Conservation (phyloP, 2,329 filamentous ascomycete genomes). For the Teratosphaeria gauchensis region DNA sequence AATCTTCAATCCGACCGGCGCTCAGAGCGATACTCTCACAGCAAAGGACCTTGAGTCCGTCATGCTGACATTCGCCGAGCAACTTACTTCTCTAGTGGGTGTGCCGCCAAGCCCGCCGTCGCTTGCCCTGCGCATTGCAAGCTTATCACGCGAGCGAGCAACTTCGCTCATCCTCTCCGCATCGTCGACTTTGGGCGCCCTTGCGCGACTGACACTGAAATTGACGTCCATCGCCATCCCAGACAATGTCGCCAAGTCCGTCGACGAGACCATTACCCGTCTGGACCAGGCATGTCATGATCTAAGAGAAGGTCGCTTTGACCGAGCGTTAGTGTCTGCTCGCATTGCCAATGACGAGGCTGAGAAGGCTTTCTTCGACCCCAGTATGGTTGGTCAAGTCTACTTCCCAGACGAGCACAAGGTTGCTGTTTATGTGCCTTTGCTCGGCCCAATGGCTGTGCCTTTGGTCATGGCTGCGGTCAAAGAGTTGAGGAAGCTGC, state of each 20-base stretch:
- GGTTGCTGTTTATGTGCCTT: constrained; percentile 85
- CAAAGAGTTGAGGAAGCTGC: constrained; percentile 56
- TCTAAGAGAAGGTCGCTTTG: constrained; percentile 52
- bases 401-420: constrained; percentile 99
- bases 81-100: constrained; percentile 79
- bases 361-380: constrained; percentile 93
- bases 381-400: constrained; percentile 96
- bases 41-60: constrained; percentile 62
- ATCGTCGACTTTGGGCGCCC: constrained; percentile 84
- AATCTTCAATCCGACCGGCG: constrained; percentile 50
- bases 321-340: constrained; percentile 65
- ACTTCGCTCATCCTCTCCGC: constrained; percentile 79
- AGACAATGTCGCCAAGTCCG: constrained; percentile 72
- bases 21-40: constrained; percentile 41
- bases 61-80: constrained; percentile 81
- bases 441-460: constrained; percentile 83
- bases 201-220: constrained; percentile 74
- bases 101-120: constrained; percentile 69
- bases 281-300: constrained; percentile 67
- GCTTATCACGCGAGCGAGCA: constrained; percentile 74
- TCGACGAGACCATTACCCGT: constrained; percentile 68
- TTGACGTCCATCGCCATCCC: constrained; percentile 89
- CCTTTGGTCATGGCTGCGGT: constrained; percentile 75
- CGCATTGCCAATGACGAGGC: constrained; percentile 79
- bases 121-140: constrained; percentile 73